phyloP scores from a whole-genome alignment of 192 early-diverging fungal genomes.

The Backusella parvicylindrica region DNA sequence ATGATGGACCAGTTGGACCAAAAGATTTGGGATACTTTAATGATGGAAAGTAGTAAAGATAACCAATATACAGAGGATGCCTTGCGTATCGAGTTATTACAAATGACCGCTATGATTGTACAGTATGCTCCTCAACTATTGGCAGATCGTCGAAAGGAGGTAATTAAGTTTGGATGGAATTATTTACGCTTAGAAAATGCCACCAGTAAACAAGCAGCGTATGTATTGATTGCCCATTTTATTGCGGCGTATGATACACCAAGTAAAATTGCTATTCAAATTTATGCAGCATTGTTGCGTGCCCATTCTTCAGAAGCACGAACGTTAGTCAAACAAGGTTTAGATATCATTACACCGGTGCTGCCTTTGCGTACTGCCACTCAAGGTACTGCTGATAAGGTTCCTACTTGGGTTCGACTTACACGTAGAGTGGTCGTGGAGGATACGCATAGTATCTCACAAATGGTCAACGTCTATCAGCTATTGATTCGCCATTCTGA shows the following conservation, averaged over 20 bases:
- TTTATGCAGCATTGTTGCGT: constrained; percentile 81
- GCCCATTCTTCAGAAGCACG: constrained; percentile 90
- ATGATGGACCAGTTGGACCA: constrained; percentile 61
- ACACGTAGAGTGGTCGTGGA: constrained; percentile 88
- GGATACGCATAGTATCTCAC: constrained; percentile 87
- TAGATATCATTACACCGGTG: constrained; percentile 91
- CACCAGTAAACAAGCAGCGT: constrained; percentile 93
- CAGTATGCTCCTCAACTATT: constrained; percentile 75
- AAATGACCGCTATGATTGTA: constrained; percentile 85
- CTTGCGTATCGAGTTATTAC: constrained; percentile 82
- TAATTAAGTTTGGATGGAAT: constrained; percentile 95
- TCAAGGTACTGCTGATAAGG: constrained; percentile 21
- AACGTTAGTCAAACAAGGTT: constrained; percentile 85
- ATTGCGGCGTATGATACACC: constrained; percentile 93
- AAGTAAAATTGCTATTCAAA: constrained; percentile 80
- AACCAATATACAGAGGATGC: constrained; percentile 63
- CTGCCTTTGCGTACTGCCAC: constrained; percentile 74
- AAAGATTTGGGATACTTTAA: constrained; percentile 54
- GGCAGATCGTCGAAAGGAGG: constrained; percentile 77
- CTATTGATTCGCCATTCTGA: constrained; percentile 84
- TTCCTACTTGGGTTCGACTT: constrained; percentile 85
- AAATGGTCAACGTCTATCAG: constrained; percentile 90
- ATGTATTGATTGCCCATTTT: constrained; percentile 89
- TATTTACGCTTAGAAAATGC: constrained; percentile 82
- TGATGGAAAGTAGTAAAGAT: constrained; percentile 49